Evolutionary conservation across 768 basidiomycete genomes (phyloP), one percentile per base, ranked within the genome.

Genomic region (Tulasnella sp.): DNA sequence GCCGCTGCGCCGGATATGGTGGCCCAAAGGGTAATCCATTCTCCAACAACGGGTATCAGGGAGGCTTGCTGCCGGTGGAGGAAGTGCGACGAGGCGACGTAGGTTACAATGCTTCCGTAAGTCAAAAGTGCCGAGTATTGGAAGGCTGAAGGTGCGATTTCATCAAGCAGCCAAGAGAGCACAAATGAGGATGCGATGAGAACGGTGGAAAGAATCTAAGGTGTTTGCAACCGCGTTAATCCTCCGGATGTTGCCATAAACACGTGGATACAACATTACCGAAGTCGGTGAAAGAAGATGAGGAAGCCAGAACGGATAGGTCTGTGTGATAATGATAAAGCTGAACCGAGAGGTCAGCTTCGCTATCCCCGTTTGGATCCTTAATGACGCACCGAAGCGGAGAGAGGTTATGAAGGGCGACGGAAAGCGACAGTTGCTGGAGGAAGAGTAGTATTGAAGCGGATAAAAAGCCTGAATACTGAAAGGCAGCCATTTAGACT

Each of bases 391-490:
- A 90, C 91, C 89, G 86, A 73, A 84, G 82, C 1, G 89, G 84
- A 52, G 91, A 84, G 26, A 92, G 80, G 62, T 89, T 83, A 76
- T 86, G 88, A 68, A 93, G 80, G 19, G 90, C 89, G 2, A 86
- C 87, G 77, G 90, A 86, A 44, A 92, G 79, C 65, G 86, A 85
- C 5, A 85, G 86, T 72, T 89, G 86, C 76, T 90, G 89, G 26
- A 92, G 80, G 74, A 91, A 88, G 71, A 88, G 81, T 74, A 90
- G 78, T 62, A 90, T 77, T 0, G 90, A 90, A 17, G 89, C 85
- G 77, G 87, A 85, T 4, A 85, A 89, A 7, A 92, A 79, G n/a
- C 87, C 87, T 16, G 90, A 84, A 88, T 89, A 91, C 91, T 92
- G 29, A 16, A 11, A 59, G 1, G 26, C 6, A 3, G 14, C 1